Evolutionary conservation across 2,329 filamentous ascomycete species (phyloP), one percentile per base, ranked within the genome.

Genomic region (Nakataea oryzae): DNA sequence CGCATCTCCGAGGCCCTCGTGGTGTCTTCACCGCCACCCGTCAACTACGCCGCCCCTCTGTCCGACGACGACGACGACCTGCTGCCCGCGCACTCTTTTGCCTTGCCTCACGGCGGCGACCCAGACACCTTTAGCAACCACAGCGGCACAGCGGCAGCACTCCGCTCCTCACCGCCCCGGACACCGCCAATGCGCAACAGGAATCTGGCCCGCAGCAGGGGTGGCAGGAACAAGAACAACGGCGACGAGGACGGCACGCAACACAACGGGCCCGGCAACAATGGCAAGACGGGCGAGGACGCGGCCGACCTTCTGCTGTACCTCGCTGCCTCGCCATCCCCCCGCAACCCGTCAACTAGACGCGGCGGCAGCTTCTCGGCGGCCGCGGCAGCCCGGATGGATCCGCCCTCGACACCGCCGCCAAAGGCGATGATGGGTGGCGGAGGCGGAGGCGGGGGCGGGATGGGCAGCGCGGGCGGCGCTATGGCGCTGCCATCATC

Each of bases 241-340:
- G 86, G 85, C 64, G 86, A 54, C 26, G 57, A 61, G 26, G 63
- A 64, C 21, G 57, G 58, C 4, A 62, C 74, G 12, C 32, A 50
- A 28, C 28, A 60, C 50, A 54, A 57, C 63, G 41, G 61, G 54
- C 54, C 59, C 34, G 50, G 60, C 17, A 61, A 63, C 59, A 61
- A 56, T 62, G 61, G 29, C 29, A 66, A 63, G 72, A 78, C 80
- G 1, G 88, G 86, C 64, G 87, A 95, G 70, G 90, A 96, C 70
- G 93, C 91, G 32, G 90, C 89, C 21, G 90, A 91, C 72, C 76
- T 93, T 50, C 78, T 95, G 28, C 79, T 93, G 54, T 97, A 93
- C 73, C 84, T 97, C 21, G 93, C 93, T 59, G 91, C 91, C 60
- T 97, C 93, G 8, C 95, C 95, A 0, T 96, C 92, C 0, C 91